Evolutionary conservation across 2,329 filamentous ascomycete genomes (phyloP), one percentile per base, ranked within the genome.

Genomic region (Trichophyton rubrum): DNA sequence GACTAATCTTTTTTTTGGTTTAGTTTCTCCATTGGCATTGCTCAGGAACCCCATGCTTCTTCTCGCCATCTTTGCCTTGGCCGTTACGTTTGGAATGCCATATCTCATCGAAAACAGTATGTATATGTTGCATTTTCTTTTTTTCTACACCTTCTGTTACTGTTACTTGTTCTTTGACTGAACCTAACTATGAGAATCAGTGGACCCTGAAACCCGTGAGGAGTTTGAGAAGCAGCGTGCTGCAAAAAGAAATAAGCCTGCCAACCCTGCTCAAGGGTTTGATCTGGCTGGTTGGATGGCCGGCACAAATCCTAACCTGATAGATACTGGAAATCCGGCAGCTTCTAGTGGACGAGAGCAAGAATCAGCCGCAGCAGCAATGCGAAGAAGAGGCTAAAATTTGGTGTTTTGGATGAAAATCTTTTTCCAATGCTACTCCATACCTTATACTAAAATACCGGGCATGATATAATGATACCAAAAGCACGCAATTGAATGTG

Each of bases 1-100:
- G 9, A 8, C 49, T 53, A 33, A 53, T 15, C 9, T 13, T 53
- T 1, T 17, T 13, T 55, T 13, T 56, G 58, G 3, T 17, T 53
- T 65, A 90, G 87, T 92, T 76, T 89, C 86, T 17, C 80, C 91
- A n/a, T 70, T 96, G 61, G 83, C 82, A 62, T 85, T 96, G 60
- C 79, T 96, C 68, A 93, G 93, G 79, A 96, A 89, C 71, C 93
- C 93, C 2, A 97, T 97, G 90, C 96, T 97, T 65, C 81, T 99
- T 63, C 87, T 99, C 78, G 90, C 87, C 3, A 75, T 95, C 38
- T 85, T 93, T 43, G 90, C 86, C 63, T 84, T 96, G 78, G 85
- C 78, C 3, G 78, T 96, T 66, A 90, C 96, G 64, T 81, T 97
- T 68, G 91, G 91, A 66, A 89, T 97, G 88, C 93, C 93, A 13